Percentiles rank a stretch among this genome's conserved stretches.
phyloP scores from a whole-genome alignment of 805 yeast species.

The Myxozyma mucilagina region DNA sequence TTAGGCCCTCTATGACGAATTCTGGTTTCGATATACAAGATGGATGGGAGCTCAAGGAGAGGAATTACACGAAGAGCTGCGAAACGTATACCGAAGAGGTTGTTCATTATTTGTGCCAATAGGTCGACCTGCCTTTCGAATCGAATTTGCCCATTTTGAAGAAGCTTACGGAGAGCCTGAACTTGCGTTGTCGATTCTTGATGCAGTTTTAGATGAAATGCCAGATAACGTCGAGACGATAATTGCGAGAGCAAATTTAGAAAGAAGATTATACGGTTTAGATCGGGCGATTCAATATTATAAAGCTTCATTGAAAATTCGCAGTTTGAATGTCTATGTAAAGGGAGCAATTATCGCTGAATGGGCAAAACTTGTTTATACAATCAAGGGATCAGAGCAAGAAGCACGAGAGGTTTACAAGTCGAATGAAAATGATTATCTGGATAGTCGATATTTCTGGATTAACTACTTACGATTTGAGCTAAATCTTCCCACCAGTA shows the following conservation, averaged over 20 bases:
- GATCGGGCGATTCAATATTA: constrained; percentile 28
- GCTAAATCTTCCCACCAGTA: constrained; percentile 32
- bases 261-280: constrained; percentile 29
- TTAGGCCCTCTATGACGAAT: constrained; percentile 51
- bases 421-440: constrained; percentile 26
- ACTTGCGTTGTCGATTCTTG: constrained; percentile 36
- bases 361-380: constrained; percentile 32
- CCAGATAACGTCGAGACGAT: constrained; percentile 39
- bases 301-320: constrained; percentile 18
- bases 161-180: constrained; percentile 36
- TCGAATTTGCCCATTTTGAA: constrained; percentile 39
- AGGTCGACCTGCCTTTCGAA: constrained; percentile 35
- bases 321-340: constrained; percentile 14
- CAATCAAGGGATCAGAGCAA: constrained; percentile 29
- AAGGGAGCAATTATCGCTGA: constrained; percentile 34
- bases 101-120: constrained; percentile 40
- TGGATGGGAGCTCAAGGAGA: constrained; percentile 47
- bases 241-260: constrained; percentile 34
- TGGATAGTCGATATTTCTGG: constrained; percentile 39
- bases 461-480: constrained; percentile 39
- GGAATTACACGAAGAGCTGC: constrained; percentile 40
- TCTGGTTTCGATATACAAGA: constrained; percentile 70
- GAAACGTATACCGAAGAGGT: constrained; percentile 55
- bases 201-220: constrained; percentile 33
- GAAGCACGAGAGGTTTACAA: constrained; percentile 35